These are phyloP conservation scores for Blumeriella jaapii DNA, from an alignment of 2,329 filamentous ascomycete genomes.

Conservation along the genomic window DNA sequence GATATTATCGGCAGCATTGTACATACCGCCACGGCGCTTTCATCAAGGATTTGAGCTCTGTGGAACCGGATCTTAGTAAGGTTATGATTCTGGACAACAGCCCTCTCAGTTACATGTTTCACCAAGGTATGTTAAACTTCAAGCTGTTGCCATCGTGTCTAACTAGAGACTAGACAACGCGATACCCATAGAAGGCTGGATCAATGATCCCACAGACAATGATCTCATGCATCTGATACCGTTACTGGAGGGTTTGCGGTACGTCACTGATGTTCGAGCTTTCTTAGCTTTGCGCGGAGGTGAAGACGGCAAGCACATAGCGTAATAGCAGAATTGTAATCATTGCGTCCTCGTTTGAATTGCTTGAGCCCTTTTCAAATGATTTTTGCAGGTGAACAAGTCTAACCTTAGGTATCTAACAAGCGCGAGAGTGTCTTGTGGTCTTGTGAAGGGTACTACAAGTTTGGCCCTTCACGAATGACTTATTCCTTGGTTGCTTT, in stretches of 20 bases:
- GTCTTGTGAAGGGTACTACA: too few relatives aligned
- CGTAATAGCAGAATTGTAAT: slow-evolving; percentile 10
- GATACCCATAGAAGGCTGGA: slow-evolving; percentile 98
- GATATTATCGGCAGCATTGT: slow-evolving; percentile 96
- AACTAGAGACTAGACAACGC: slow-evolving; percentile 69
- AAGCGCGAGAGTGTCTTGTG: too few relatives aligned
- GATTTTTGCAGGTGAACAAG: not conserved
- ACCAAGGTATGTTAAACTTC: slow-evolving; percentile 60
- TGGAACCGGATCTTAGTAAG: slow-evolving; percentile 93
- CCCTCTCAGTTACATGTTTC: slow-evolving; percentile 95
- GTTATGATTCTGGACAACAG: slow-evolving; percentile 99
- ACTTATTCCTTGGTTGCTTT: too few relatives aligned
- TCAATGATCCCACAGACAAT: slow-evolving; percentile 94
- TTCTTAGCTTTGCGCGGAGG: slow-evolving; percentile 80
- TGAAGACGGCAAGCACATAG: slow-evolving; percentile 51
- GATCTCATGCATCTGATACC: slow-evolving; percentile 89
- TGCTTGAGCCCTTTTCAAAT: not conserved
- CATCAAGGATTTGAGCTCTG: slow-evolving; percentile 92
- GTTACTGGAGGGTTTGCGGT: slow-evolving; percentile 85
- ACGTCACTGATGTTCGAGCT: slow-evolving; percentile 90
- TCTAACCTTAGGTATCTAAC: too few relatives aligned
- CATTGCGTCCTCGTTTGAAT: not conserved
- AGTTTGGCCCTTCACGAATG: too few relatives aligned
- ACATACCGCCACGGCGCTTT: slow-evolving; percentile 92
- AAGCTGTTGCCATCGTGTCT: not conserved